Conservation (phyloP, 2,329 filamentous ascomycete genomes). For the Colletotrichum trifolii region DNA sequence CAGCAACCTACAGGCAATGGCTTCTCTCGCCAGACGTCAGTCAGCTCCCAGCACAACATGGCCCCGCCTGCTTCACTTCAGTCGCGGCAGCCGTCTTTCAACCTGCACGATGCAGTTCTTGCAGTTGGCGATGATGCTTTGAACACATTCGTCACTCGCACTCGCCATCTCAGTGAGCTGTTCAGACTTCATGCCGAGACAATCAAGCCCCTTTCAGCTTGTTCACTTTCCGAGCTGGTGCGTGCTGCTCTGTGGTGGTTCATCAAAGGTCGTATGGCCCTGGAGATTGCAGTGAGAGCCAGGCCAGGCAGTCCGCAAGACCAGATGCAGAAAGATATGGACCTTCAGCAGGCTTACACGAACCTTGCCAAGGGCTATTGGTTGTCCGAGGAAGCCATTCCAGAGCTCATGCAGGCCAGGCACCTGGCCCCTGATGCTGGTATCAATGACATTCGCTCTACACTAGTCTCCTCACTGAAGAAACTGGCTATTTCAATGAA, state of each 20-base stretch:
- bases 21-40: conserved; percentile 35
- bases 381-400: conserved; percentile 71
- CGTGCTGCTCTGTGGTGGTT: conserved; percentile 91
- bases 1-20: conserved; percentile 24
- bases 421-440: conserved; percentile 57
- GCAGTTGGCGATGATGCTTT: conserved; percentile 74
- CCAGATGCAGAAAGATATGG: conserved; percentile 64
- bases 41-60: conserved; percentile 35
- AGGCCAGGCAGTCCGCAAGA: conserved; percentile 65
- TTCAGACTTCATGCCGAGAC: conserved; percentile 84
- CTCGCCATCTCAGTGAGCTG: conserved; percentile 78
- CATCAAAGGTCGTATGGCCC: conserved; percentile 78
- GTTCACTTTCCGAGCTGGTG: conserved; percentile 74
- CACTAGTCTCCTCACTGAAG: conserved; percentile 72
- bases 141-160: conserved; percentile 75
- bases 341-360: conserved; percentile 81
- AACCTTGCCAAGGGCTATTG: conserved; percentile 89
- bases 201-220: conserved; percentile 72
- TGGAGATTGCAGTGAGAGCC: conserved; percentile 78
- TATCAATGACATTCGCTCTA: conserved; percentile 64
- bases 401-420: conserved; percentile 59
- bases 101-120: conserved; percentile 53
- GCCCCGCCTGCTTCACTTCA: conserved; percentile 42
- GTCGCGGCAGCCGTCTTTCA: conserved; percentile 48
- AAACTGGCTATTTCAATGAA: conserved; percentile 86